Conservation (phyloP, 495 filamentous ascomycete species). For the Lasiosphaeriaceae sp. region DNA sequence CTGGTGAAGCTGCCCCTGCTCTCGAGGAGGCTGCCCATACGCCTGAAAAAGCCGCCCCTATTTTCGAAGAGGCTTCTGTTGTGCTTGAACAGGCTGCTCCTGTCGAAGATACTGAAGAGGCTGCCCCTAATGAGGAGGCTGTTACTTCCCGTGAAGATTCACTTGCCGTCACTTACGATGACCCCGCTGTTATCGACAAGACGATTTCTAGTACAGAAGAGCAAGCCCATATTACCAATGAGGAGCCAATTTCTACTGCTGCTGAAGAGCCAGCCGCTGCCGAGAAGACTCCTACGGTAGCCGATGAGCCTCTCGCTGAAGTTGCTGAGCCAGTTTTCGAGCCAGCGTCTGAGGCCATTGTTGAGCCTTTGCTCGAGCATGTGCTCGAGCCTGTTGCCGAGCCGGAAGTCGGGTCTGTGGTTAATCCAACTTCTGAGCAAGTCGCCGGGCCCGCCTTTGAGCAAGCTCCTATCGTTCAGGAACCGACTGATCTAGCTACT, state of each 20-base stretch:
- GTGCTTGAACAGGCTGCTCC: constrained; percentile 1
- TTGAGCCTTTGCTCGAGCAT: no score
- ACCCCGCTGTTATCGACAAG: not conserved
- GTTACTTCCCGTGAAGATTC: not conserved
- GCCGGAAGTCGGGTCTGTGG: no score
- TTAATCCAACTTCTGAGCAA: no score
- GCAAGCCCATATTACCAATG: not conserved
- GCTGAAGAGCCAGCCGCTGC: not conserved
- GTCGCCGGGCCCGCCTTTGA: no score
- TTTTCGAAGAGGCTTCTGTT: no score
- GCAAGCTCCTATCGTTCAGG: no score
- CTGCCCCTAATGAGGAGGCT: constrained; percentile 8
- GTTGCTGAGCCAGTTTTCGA: not conserved
- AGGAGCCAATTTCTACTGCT: not conserved
- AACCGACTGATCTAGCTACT: no score
- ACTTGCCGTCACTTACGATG: not conserved
- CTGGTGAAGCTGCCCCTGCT: no score
- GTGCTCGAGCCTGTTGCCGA: no score
- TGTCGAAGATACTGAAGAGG: constrained; percentile 9
- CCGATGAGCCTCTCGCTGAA: constrained; percentile 1
- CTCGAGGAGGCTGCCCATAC: no score
- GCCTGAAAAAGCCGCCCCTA: no score
- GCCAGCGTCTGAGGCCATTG: not conserved
- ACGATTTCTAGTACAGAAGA: not conserved
- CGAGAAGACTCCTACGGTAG: no score